phyloP scores from a whole-genome alignment of 352 stramenopile species.

The Pythium apleroticum region DNA sequence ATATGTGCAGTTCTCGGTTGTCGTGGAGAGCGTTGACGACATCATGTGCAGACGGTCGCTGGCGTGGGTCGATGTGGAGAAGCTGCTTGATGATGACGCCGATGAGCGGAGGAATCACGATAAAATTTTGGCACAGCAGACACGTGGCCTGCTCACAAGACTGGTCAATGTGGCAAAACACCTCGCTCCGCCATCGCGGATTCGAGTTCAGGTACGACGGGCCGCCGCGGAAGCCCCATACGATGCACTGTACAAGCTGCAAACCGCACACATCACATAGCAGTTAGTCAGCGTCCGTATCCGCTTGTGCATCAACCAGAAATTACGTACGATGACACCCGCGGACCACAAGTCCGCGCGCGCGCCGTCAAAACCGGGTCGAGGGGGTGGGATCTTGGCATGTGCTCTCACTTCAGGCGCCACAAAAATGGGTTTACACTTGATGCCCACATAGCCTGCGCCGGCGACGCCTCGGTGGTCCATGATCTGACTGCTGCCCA shows the following conservation, averaged over 20 bases:
- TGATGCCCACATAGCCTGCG: constrained; percentile 68
- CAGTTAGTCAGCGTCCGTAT: not conserved
- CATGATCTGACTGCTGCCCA: constrained; percentile 78
- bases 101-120: constrained; percentile 73
- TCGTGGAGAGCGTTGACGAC: constrained; percentile 69
- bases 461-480: constrained; percentile 63
- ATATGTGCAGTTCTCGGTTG: constrained; percentile 57
- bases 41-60: constrained; percentile 69
- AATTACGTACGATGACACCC: constrained; percentile 69
- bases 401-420: constrained; percentile 69
- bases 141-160: constrained; percentile 55
- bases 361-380: constrained; percentile 71
- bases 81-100: constrained; percentile 77
- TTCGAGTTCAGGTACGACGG: constrained; percentile 65
- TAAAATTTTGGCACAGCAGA: constrained; percentile 77
- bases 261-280: constrained; percentile 15
- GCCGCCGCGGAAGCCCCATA: constrained; percentile 76
- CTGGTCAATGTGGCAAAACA: constrained; percentile 79
- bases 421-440: constrained; percentile 81
- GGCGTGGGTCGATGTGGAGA: constrained; percentile 65
- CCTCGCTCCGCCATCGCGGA: constrained; percentile 55
- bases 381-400: constrained; percentile 49
- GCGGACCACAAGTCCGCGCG: constrained; percentile 78
- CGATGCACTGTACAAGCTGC: constrained; percentile 75
- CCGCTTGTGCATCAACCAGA: not conserved